Base-by-base conservation (phyloP, 371 early-diverging fungal species). In the Massospora cicadina region DNA sequence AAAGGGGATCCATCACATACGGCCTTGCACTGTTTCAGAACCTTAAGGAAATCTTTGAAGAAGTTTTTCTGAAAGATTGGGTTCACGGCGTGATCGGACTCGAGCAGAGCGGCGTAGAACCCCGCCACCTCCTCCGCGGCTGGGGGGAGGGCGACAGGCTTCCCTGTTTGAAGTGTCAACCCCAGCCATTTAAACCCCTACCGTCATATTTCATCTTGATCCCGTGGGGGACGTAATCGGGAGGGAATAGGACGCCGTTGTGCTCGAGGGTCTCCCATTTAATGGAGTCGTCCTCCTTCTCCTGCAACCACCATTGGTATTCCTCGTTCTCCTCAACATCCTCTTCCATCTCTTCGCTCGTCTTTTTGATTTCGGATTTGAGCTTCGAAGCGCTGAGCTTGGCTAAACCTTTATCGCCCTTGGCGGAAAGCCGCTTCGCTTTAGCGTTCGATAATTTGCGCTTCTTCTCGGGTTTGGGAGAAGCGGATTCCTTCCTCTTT, bases 41-140 rank as follows among this genome's bases (percentile, higher is more conserved):
- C 66, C 25, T 74, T 75, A 58, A 73, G 71, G 74, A 90, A 95
- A 71, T 96, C 97, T 10, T 71, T 68, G 74, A 98, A 96, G 67
- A 98, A 96, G 78, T 98, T 98, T 66, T 80, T 76, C 67, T 81
- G 81, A 70, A 98, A 98, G 0, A 76, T 81, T 24, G 82, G 81
- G 69, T 97, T 95, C 65, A 78, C 75, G 27, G 76, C 93, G 63
- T 89, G 84, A 54, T 93, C 92, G 0, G 93, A 88, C 23, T 83
- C 90, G 26, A 97, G 61, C 26, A 93, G 57, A 23, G 82, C 87
- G 23, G 93, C 98, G 78, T 84, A 98, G 73, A 96, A 98, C 25
- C 83, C 84, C 5, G 96, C 97, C 0, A 96, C 88, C 68, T 98
- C 98, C 71, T 98, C 98, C 0, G 90, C 86, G 60, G 81, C 85